Evolutionary conservation across 2,329 filamentous ascomycete species (phyloP), one percentile per base, ranked within the genome.

Genomic region (Thielaviopsis punctulata): DNA sequence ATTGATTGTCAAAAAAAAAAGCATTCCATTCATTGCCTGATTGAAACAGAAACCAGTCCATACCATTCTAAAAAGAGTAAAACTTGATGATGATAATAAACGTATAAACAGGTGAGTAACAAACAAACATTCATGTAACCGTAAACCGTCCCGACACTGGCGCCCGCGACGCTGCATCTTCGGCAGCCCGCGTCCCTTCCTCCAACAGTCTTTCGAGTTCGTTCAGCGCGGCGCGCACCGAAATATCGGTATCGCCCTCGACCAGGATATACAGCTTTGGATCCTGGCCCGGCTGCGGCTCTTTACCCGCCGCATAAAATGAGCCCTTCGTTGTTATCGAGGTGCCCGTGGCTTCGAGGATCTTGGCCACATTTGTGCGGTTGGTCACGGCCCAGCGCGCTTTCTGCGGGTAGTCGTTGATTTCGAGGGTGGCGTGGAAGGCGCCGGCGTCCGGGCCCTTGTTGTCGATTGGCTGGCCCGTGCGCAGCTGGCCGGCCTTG

Each of bases 391-490:
- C 90, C 92, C 92, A 98, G 60, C 92, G 80, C 57, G 92, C 92
- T 73, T 95, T 96, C 65, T 98, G 92, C 30, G 92, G 92, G 67
- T 96, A 96, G 68, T 98, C 92, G 67, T 98, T 98, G 77, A 98
- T 98, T 67, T 96, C 92, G 56, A 98, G 74, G 3, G 90, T 96
- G 15, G 92, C 89, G 65, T 98, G 92, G 75, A 88, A 98, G 0
- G 89, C 88, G 49, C 92, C 92, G 2, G 92, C 92, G 65, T 98
- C 92, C 0, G 92, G 92, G 1, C 92, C 92, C 67, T 95, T 95
- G 70, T 98, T 98, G 70, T 98, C 92, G 63, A 95, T 93, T 7
- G 92, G 88, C 56, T 94, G 89, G 13, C 92, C 92, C 3, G 86
- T 84, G 55, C 92, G 84, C 60, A 95, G 82, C 63, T 92, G 84